These are phyloP conservation scores for Gryganskiella cystojenkinii DNA, from an alignment of 192 early-diverging fungal species.

Conservation along the genomic window DNA sequence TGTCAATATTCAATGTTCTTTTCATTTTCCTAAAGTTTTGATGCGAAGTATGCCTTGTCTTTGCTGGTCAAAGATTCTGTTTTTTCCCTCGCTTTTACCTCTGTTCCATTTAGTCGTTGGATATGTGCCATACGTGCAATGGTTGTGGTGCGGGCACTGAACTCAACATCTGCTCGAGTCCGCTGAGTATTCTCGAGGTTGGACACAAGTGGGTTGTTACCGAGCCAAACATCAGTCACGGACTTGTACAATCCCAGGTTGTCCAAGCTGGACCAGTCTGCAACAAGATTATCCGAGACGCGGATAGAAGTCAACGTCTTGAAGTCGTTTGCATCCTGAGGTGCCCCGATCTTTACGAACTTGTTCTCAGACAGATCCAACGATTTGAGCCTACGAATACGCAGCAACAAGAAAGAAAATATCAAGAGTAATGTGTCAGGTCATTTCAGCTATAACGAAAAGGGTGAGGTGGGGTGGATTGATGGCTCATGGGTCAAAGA, in stretches of 20 bases:
- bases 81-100: too few relatives aligned
- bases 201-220: slow-evolving; percentile 54
- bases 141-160: slow-evolving; percentile 12
- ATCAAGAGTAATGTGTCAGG: slow-evolving; percentile 39
- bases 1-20: background rate
- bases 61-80: too few relatives aligned
- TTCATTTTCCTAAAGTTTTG: background rate
- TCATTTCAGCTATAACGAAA: slow-evolving; percentile 6
- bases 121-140: slow-evolving; percentile 59
- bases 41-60: too few relatives aligned
- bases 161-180: background rate
- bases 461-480: background rate
- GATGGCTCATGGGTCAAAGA: background rate
- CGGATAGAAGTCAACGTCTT: slow-evolving; percentile 50
- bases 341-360: slow-evolving; percentile 18
- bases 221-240: slow-evolving; percentile 54
- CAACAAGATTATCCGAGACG: slow-evolving; percentile 53
- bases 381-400: slow-evolving; percentile 44
- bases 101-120: slow-evolving; percentile 59
- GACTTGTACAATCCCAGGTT: slow-evolving; percentile 49
- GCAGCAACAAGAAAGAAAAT: background rate
- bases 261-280: slow-evolving; percentile 57
- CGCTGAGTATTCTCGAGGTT: background rate
- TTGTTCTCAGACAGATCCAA: slow-evolving; percentile 61
- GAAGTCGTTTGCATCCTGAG: slow-evolving; percentile 41